phyloP scores from a whole-genome alignment of 768 basidiomycete genomes.

The Hypholoma sublateritium region DNA sequence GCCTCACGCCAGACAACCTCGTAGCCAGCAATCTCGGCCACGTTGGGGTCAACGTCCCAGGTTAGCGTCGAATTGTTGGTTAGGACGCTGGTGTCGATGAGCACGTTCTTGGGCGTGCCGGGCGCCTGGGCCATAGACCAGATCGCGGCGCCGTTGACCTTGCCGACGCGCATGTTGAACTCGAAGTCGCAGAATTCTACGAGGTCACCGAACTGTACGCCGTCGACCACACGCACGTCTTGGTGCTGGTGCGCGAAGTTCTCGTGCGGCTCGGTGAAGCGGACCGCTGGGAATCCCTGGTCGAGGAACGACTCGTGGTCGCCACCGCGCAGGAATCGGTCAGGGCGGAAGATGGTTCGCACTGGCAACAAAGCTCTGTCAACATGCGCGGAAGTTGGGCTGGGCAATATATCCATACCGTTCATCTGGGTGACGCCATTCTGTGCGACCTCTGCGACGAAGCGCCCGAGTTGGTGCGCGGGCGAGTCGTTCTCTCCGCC shows the following conservation, averaged over 20 bases:
- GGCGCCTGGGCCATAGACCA: constrained; percentile 60
- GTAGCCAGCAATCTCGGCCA: constrained; percentile 35
- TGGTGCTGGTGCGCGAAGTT: constrained; percentile 61
- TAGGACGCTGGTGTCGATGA: constrained; percentile 44
- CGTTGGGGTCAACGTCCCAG: constrained; percentile 40
- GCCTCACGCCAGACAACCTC: constrained; percentile 55
- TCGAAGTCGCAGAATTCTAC: constrained; percentile 53
- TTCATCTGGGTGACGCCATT: constrained; percentile 50
- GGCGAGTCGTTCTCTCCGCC: constrained; percentile 58
- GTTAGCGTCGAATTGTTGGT: constrained; percentile 55
- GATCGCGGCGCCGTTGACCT: constrained; percentile 49
- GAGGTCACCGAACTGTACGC: constrained; percentile 57
- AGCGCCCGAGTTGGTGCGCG: constrained; percentile 49
- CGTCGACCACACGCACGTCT: constrained; percentile 48
- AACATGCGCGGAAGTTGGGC: neutral
- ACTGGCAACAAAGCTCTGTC: constrained; percentile 29
- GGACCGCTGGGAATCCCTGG: constrained; percentile 50
- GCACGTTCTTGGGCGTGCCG: constrained; percentile 49
- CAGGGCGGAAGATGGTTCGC: constrained; percentile 48
- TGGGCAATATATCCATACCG: constrained; percentile 30
- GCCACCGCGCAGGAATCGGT: constrained; percentile 56
- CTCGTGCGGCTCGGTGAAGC: constrained; percentile 58
- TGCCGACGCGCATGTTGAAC: constrained; percentile 49
- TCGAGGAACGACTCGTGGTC: constrained; percentile 52
- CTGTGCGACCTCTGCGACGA: constrained; percentile 49